A percentile compares a stretch with the other conserved stretches of the same genome.
Conservation (phyloP, 2,329 filamentous ascomycete genomes). For the Claviceps fusiformis region DNA sequence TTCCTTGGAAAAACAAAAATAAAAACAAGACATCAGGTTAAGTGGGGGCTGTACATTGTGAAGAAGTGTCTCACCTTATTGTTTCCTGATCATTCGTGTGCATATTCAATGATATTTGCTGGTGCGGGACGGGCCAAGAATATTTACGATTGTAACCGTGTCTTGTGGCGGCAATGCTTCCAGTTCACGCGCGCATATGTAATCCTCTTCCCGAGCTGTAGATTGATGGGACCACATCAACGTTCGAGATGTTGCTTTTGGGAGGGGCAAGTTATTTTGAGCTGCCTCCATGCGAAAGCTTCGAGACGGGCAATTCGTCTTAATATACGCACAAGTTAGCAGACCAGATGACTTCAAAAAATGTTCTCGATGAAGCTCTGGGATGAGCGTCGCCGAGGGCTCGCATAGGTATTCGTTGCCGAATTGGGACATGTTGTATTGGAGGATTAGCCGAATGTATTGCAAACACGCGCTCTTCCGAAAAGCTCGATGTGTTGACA, state of each 20-base stretch:
- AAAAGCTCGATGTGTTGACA: background rate
- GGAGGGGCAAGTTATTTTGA: background rate
- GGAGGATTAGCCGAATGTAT: background rate
- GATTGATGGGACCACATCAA: background rate
- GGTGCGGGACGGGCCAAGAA: background rate
- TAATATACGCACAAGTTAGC: background rate
- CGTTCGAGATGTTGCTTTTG: too few relatives aligned
- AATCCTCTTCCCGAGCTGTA: background rate
- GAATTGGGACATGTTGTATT: background rate
- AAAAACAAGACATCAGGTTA: too few relatives aligned
- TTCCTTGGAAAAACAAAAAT: too few relatives aligned
- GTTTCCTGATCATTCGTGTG: background rate
- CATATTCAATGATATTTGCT: background rate
- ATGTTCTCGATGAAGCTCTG: background rate
- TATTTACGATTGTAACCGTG: background rate
- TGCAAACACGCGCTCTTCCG: conserved; percentile 1
- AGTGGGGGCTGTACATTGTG: background rate
- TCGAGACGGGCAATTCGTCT: background rate
- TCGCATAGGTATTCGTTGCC: background rate
- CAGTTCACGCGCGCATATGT: background rate
- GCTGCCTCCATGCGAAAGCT: background rate
- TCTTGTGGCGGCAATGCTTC: background rate
- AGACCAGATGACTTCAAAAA: background rate
- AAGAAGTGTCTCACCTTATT: background rate
- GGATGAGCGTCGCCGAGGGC: background rate